Conservation (phyloP, 495 filamentous ascomycete species). For the Tirmania nivea region DNA sequence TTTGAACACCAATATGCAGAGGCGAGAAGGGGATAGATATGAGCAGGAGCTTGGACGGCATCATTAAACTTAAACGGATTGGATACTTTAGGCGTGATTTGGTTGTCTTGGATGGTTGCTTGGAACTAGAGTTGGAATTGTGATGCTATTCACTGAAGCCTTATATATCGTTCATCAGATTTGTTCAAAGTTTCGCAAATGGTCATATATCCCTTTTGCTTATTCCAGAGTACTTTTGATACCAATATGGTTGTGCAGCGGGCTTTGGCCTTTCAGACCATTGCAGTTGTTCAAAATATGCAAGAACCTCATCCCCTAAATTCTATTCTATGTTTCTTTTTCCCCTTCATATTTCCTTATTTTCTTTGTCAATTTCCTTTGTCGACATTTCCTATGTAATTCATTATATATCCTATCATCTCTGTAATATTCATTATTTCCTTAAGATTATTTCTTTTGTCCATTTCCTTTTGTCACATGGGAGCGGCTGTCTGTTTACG, state of each 20-base stretch:
- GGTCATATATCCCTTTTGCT: not conserved
- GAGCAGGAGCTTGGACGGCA: constrained; percentile 15
- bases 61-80: constrained; percentile 9
- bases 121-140: not conserved
- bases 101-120: not conserved
- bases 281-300: too few relatives aligned
- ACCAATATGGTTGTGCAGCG: not conserved
- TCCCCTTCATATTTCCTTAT: not conserved
- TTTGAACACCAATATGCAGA: constrained; percentile 6
- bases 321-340: not conserved
- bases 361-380: not conserved
- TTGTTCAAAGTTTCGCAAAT: not conserved
- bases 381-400: not conserved
- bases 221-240: not conserved
- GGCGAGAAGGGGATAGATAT: constrained; percentile 18
- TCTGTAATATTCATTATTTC: not conserved
- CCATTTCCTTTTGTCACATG: not conserved
- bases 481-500: not conserved
- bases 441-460: constrained; percentile 1
- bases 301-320: too few relatives aligned
- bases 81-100: not conserved
- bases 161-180: not conserved
- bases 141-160: not conserved
- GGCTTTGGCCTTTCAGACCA: not conserved
- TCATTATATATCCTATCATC: too few relatives aligned